Evolutionary conservation across 192 early-diverging fungal species (phyloP).

Genomic region (Kickxella alabastrina): DNA sequence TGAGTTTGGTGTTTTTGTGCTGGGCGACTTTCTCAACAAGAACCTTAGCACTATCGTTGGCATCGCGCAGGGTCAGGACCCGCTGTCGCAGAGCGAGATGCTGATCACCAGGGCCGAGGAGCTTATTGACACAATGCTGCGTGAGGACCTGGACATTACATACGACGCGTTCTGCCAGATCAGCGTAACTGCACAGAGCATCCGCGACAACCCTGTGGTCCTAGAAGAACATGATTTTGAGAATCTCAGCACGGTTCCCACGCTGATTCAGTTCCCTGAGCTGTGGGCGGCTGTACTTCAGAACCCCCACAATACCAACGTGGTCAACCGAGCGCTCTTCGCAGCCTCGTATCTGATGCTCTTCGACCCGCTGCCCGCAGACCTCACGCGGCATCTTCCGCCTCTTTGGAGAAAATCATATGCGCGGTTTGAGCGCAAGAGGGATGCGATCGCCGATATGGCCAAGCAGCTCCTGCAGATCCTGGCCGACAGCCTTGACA

Average conservation of each 20-base stretch:
- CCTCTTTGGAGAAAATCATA: constrained; percentile 11
- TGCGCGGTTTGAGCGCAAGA: constrained; percentile 13
- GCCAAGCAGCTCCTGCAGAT: constrained; percentile 19
- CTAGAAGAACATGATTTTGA: background rate
- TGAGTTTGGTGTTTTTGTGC: constrained; percentile 14
- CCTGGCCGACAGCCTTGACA: constrained; percentile 14
- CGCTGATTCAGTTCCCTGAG: constrained; percentile 20
- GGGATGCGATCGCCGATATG: constrained; percentile 10
- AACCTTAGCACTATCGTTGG: constrained; percentile 15
- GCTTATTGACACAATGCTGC: constrained; percentile 39
- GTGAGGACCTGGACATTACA: constrained; percentile 20
- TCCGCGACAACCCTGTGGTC: constrained; percentile 9
- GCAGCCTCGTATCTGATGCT: constrained; percentile 37
- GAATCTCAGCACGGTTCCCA: constrained; percentile 5
- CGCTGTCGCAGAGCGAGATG: constrained; percentile 26
- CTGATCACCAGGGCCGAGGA: constrained; percentile 26
- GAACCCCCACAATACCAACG: constrained; percentile 28
- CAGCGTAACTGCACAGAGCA: constrained; percentile 16
- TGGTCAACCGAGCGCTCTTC: constrained; percentile 27
- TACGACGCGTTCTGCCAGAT: constrained; percentile 15
- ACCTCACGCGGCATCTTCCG: constrained; percentile 14
- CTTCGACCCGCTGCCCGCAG: constrained; percentile 27
- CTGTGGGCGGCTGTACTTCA: constrained; percentile 28
- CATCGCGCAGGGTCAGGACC: constrained; percentile 25
- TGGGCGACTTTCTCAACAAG: constrained; percentile 22